Conservation (phyloP, 2,329 filamentous ascomycete species). For the Dactylonectria estremocensis region DNA sequence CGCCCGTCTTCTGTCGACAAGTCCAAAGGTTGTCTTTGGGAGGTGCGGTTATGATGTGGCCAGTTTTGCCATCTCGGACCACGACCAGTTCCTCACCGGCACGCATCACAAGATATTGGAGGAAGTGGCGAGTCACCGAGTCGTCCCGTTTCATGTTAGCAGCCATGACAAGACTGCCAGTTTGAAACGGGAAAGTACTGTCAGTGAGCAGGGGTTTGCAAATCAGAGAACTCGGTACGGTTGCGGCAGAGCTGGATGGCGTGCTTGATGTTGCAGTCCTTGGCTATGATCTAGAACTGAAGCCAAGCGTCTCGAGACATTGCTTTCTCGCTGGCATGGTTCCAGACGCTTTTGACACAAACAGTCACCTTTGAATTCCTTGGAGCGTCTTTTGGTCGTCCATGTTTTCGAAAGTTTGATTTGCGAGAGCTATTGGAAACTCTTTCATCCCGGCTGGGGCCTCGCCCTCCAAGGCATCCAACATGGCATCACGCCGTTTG, state of each 20-base stretch:
- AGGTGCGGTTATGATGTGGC: slow-evolving; percentile 48
- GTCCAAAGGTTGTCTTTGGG: slow-evolving; percentile 46
- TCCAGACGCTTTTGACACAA: slow-evolving; percentile 49
- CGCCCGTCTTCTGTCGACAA: slow-evolving; percentile 42
- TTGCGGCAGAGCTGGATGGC: slow-evolving; percentile 51
- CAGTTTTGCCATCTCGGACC: slow-evolving; percentile 50
- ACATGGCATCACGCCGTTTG: slow-evolving; percentile 45
- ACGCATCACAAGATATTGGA: slow-evolving; percentile 49
- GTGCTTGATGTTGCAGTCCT: slow-evolving; percentile 48
- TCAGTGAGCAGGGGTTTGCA: slow-evolving; percentile 44
- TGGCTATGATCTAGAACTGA: slow-evolving; percentile 50
- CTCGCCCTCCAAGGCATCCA: slow-evolving; percentile 39
- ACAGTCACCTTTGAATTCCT: slow-evolving; percentile 44
- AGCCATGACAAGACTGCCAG: slow-evolving; percentile 43
- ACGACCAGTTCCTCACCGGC: slow-evolving; percentile 47
- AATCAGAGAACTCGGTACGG: slow-evolving; percentile 49
- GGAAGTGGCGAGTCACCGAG: slow-evolving; percentile 46
- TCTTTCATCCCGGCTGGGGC: slow-evolving; percentile 35
- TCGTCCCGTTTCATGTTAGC: slow-evolving; percentile 51
- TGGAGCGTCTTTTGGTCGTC: slow-evolving; percentile 28
- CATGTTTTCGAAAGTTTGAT: slow-evolving; percentile 40
- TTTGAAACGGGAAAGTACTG: slow-evolving; percentile 50
- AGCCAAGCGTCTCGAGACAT: slow-evolving; percentile 53
- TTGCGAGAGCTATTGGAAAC: slow-evolving; percentile 34
- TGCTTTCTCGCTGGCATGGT: slow-evolving; percentile 48